A percentile compares a stretch with the other conserved stretches of the same genome.
Evolutionary conservation across 106 monocot genomes (phyloP).

Genomic region (Chionographis japonica): DNA sequence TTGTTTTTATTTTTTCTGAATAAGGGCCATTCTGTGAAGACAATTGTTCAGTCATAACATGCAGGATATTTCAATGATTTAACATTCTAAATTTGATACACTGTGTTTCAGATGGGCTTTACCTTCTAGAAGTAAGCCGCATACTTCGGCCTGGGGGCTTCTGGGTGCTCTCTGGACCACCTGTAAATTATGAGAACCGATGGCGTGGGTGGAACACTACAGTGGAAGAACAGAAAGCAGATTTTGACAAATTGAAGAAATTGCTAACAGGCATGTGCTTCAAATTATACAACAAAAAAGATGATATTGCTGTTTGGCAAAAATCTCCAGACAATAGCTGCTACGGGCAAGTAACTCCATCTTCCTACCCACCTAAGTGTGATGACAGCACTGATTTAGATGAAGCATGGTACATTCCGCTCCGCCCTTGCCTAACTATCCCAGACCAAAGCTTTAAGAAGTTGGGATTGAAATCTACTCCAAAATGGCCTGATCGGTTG

Average conservation of each 20-base stretch:
- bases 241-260: constrained; percentile 70
- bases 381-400: constrained; percentile 80
- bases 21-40: too few species aligned
- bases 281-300: constrained; percentile 72
- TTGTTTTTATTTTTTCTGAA: too few species aligned
- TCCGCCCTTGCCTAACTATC: constrained; percentile 50
- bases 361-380: constrained; percentile 62
- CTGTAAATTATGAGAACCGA: constrained; percentile 72
- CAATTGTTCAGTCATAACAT: too few species aligned
- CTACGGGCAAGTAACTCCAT: constrained; percentile 43
- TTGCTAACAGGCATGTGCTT: constrained; percentile 77
- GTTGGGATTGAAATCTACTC: constrained; percentile 43
- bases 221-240: constrained; percentile 60
- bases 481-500: constrained; percentile 74
- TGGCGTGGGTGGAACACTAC: constrained; percentile 94
- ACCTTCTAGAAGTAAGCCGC: constrained; percentile 70
- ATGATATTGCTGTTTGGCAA: constrained; percentile 83
- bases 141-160: constrained; percentile 81
- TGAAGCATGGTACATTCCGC: constrained; percentile 74
- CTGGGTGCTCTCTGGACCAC: constrained; percentile 89
- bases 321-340: constrained; percentile 59
- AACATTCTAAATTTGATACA: background rate
- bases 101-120: constrained; percentile 59
- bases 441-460: constrained; percentile 50
- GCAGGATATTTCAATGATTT: too few species aligned